Percentiles rank a stretch among this genome's conserved stretches.
These are phyloP conservation scores for Scytalidium sp. DNA, from an alignment of 2,329 filamentous ascomycete species.

Conservation along the genomic window DNA sequence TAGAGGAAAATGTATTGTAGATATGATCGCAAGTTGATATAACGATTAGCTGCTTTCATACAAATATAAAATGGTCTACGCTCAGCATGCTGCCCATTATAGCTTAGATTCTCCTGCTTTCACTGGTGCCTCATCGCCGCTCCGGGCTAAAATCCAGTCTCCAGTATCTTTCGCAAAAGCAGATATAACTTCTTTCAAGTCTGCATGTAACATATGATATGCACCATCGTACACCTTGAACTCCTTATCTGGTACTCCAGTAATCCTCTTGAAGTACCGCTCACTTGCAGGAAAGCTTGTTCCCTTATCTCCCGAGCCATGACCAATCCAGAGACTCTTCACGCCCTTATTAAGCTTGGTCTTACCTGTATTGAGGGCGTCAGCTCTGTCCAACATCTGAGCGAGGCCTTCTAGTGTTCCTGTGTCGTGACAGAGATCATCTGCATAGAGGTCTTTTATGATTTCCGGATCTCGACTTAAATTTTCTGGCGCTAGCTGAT, in stretches of 20 bases:
- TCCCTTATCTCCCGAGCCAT: slow-evolving; percentile 72
- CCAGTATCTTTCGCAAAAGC: slow-evolving; percentile 53
- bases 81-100: too few relatives aligned
- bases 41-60: neutral
- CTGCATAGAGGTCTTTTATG: slow-evolving; percentile 56
- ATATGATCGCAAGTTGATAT: neutral
- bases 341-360: slow-evolving; percentile 51
- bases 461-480: slow-evolving; percentile 67
- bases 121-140: slow-evolving; percentile 7
- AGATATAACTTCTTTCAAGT: slow-evolving; percentile 35
- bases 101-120: slow-evolving; percentile 13
- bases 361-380: slow-evolving; percentile 54
- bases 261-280: slow-evolving; percentile 56
- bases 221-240: slow-evolving; percentile 74
- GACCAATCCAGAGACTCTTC: slow-evolving; percentile 65
- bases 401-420: slow-evolving; percentile 82
- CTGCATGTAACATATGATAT: slow-evolving; percentile 72
- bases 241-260: slow-evolving; percentile 61
- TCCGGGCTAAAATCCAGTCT: slow-evolving; percentile 60
- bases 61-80: too few relatives aligned
- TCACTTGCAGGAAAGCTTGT: slow-evolving; percentile 64
- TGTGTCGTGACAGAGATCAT: slow-evolving; percentile 74
- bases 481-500: slow-evolving; percentile 60
- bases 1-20: too few relatives aligned
- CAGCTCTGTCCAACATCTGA: slow-evolving; percentile 72